Evolutionary conservation across 2,329 filamentous ascomycete species (phyloP).

Genomic region (Alternaria triticina): DNA sequence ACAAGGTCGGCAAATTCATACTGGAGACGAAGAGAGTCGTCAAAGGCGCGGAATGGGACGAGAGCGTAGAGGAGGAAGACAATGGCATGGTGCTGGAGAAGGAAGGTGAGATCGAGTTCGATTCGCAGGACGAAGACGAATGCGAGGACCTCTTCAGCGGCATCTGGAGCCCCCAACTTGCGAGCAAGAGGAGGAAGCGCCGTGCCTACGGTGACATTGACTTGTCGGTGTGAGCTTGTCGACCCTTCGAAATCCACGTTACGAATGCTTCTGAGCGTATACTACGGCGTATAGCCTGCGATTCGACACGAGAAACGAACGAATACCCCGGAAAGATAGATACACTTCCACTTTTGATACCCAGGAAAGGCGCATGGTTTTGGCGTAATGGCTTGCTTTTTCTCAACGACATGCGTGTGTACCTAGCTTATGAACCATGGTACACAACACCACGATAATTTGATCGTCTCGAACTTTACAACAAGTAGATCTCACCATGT

Average conservation of each 20-base stretch:
- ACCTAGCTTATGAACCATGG: neutral
- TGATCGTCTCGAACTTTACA: neutral
- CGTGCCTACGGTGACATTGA: slow-evolving; percentile 1
- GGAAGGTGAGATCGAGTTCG: slow-evolving; percentile 61
- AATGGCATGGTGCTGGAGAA: slow-evolving; percentile 6
- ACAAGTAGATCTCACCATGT: neutral
- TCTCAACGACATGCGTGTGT: neutral
- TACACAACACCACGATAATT: neutral
- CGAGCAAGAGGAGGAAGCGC: slow-evolving; percentile 48
- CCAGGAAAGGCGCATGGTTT: neutral
- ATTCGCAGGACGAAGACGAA: slow-evolving; percentile 70
- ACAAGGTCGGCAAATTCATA: slow-evolving; percentile 73
- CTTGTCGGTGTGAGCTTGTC: neutral
- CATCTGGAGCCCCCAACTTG: slow-evolving; percentile 64
- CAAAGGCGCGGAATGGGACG: slow-evolving; percentile 61
- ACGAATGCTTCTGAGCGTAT: neutral
- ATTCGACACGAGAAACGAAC: neutral
- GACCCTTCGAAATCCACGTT: neutral
- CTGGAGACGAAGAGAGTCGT: slow-evolving; percentile 65
- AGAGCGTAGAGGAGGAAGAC: slow-evolving; percentile 31
- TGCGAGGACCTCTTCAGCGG: slow-evolving; percentile 70
- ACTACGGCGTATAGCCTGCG: neutral
- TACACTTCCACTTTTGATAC: neutral
- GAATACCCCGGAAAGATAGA: neutral
- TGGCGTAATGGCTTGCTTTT: neutral